Evolutionary conservation across 257 asterid species (phyloP).

Genomic region (Solanum tacnaense): DNA sequence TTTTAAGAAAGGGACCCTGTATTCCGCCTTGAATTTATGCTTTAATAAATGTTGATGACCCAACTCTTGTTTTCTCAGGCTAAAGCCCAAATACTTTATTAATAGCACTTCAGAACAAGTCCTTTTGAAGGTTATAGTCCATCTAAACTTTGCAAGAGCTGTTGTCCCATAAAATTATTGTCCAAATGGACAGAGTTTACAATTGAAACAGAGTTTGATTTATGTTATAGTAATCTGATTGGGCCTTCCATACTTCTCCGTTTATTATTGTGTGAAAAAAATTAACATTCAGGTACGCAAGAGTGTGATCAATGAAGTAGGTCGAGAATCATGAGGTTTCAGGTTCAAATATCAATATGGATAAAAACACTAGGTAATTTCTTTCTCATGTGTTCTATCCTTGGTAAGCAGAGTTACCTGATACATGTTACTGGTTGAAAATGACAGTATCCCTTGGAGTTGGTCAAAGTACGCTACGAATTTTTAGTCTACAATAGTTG

Average conservation of each 20-base stretch:
- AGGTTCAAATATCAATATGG: rapidly evolving
- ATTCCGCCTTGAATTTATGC: not conserved
- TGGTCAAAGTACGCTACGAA: not conserved
- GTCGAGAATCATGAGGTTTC: not conserved
- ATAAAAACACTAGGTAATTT: not conserved
- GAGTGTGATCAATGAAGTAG: not conserved
- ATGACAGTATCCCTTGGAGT: rapidly evolving
- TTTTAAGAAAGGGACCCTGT: not conserved
- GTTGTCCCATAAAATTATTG: not conserved
- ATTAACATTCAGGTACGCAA: not conserved
- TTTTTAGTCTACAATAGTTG: not conserved
- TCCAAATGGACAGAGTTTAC: not conserved
- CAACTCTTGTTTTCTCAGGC: not conserved
- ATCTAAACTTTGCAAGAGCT: not conserved
- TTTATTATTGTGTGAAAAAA: not conserved
- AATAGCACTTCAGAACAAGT: not conserved
- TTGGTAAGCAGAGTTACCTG: not conserved
- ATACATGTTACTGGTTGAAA: not conserved
- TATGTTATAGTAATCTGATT: not conserved
- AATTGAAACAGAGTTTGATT: not conserved
- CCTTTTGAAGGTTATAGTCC: not conserved
- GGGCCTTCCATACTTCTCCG: not conserved
- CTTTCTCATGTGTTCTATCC: not conserved
- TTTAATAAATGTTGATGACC: not conserved
- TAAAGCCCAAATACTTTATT: not conserved